A percentile compares a stretch with the other conserved stretches of the same genome.
These are phyloP conservation scores for Citrus trifoliata DNA, from an alignment of 345 rosid species.

Conservation along the genomic window DNA sequence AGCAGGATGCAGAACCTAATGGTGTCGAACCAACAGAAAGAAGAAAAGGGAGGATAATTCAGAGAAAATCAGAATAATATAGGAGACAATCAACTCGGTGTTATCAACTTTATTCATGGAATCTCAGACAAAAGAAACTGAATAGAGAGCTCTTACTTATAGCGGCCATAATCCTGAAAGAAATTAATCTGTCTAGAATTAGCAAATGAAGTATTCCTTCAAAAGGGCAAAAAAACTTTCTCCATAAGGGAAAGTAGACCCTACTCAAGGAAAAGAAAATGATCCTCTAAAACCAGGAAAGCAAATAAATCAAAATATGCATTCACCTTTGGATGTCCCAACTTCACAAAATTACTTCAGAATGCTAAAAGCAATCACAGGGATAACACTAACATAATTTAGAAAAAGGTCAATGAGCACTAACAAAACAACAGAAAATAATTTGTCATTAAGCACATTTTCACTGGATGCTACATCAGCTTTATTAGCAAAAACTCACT, in stretches of 20 bases:
- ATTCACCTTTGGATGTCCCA: no score
- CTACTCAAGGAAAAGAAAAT: not conserved
- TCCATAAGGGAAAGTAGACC: not conserved
- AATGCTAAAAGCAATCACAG: not conserved
- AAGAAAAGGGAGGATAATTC: not conserved
- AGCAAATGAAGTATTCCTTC: not conserved
- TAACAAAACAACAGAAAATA: not conserved
- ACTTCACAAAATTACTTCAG: not conserved
- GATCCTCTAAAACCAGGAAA: not conserved
- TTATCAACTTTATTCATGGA: not conserved
- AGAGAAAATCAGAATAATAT: not conserved
- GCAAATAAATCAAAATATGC: not conserved
- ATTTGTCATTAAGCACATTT: not conserved
- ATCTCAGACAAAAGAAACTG: not conserved
- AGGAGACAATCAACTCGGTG: not conserved
- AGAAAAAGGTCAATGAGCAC: not conserved
- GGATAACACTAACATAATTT: not conserved
- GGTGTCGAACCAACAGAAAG: not conserved
- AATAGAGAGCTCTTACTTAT: not conserved
- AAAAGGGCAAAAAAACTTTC: not conserved
- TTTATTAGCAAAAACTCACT: not conserved
- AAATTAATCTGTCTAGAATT: not conserved
- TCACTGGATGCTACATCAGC: not conserved
- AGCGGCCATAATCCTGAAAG: not conserved
- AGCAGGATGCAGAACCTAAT: not conserved